Evolutionary conservation across 192 early-diverging fungal genomes (phyloP), one percentile per base, ranked within the genome.

Genomic region (Mortierella hygrophila): DNA sequence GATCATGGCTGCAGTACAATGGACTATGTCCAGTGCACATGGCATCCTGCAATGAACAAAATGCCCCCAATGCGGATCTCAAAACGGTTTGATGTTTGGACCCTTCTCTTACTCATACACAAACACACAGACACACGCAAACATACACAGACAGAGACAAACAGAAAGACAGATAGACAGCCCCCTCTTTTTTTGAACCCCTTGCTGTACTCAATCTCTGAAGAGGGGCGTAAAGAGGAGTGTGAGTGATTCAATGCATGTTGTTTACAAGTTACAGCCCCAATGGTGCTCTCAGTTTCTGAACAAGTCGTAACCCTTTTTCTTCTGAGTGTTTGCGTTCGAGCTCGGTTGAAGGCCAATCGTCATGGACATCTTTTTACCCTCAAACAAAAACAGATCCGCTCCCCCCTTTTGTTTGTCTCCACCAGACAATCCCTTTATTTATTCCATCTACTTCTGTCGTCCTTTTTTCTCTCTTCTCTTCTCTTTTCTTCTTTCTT

Each of bases 41-140:
- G 60, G 60, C 60, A 29, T 13, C 26, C 26, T 65, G 9, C 60
- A 65, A 65, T 65, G 60, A 2, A 65, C 60, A 65, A 26, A 6
- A 26, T 57, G 9, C 55, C 0, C 6, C 23, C 60, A 65, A 15
- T 65, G 60, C 60, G 38, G 41, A 71, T 42, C 70, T 18, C 44
- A 69, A 70, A 78, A 78, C 68, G 18, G 76, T 78, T 78, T 78
- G 68, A 78, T 47, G 68, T 70, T 63, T 63, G 70, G 8, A 41
- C 78, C 55, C 70, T 78, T 70, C 38, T 47, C 54, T 18, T 32
- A 42, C 73, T 52, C 20, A 38, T 74, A 21, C 37, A 57, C 9
- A 37, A 60, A 26, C 60, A 65, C 60, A 65, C 49, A 63, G 57
- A 29, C 21, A 21, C 1, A 57, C 0, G 0, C 54, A 52, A 15